These are phyloP conservation scores for Tricholoma bakamatsutake DNA, from an alignment of 768 basidiomycete genomes.

Conservation along the genomic window DNA sequence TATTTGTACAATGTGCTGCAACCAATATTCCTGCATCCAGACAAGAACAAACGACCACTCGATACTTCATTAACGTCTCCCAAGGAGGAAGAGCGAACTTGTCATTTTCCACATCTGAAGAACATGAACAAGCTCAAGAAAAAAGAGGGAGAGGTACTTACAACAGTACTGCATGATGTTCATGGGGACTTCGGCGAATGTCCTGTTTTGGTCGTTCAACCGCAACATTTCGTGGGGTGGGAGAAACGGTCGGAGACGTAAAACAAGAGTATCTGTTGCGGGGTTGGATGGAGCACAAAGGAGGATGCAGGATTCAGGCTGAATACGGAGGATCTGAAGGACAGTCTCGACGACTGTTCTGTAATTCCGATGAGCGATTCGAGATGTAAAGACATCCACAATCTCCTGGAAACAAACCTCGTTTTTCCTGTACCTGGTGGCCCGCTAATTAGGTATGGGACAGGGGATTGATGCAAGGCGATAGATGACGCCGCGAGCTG, in stretches of 20 bases:
- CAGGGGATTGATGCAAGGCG: conserved; percentile 36
- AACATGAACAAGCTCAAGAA: background rate
- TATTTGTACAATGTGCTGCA: conserved; percentile 40
- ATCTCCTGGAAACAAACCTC: conserved; percentile 22
- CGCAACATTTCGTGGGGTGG: conserved; percentile 39
- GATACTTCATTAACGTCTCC: conserved; percentile 39
- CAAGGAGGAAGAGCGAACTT: conserved; percentile 41
- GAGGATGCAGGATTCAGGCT: conserved; percentile 41
- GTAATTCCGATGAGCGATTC: background rate
- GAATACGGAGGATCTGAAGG: conserved; percentile 41
- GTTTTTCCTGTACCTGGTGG: conserved; percentile 52
- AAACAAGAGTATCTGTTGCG: conserved; percentile 43
- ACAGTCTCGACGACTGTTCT: conserved; percentile 47
- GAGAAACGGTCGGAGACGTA: conserved; percentile 32
- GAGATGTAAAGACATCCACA: background rate
- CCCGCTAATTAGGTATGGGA: conserved; percentile 43
- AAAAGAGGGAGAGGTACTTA: conserved; percentile 17
- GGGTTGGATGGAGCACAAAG: conserved; percentile 48
- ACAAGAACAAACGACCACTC: conserved; percentile 42
- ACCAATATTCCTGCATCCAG: conserved; percentile 41
- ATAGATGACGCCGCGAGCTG: conserved; percentile 40
- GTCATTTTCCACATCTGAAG: conserved; percentile 39
- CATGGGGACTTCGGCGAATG: conserved; percentile 44
- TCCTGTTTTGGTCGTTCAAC: conserved; percentile 42
- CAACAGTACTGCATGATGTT: conserved; percentile 43